Conservation (phyloP, 768 basidiomycete species). For the Coprinopsis sp. region DNA sequence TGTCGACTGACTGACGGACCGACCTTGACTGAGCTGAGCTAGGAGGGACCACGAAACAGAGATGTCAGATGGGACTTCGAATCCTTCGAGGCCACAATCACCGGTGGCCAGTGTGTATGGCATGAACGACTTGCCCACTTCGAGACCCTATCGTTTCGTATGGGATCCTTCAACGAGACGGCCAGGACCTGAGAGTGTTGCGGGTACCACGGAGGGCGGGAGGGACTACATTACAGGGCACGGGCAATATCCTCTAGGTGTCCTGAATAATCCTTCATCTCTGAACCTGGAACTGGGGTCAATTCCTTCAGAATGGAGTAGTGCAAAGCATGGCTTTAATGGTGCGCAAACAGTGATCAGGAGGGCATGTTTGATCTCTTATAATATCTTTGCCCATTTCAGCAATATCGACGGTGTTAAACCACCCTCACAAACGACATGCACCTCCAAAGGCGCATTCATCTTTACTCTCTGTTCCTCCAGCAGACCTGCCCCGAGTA, state of each 20-base stretch:
- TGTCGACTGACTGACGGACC: not conserved
- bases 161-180: constrained; percentile 62
- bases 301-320: constrained; percentile 70
- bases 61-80: constrained; percentile 49
- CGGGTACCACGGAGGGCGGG: constrained; percentile 66
- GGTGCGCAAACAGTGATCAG: constrained; percentile 41
- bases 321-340: constrained; percentile 82
- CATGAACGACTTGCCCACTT: constrained; percentile 33
- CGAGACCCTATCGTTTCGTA: constrained; percentile 66
- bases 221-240: constrained; percentile 57
- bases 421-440: constrained; percentile 80
- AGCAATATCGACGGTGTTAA: constrained; percentile 94
- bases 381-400: constrained; percentile 5
- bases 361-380: constrained; percentile 1
- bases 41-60: not conserved
- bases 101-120: constrained; percentile 42
- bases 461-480: constrained; percentile 62
- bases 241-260: constrained; percentile 35
- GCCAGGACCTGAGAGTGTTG: constrained; percentile 67
- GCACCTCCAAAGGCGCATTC: constrained; percentile 89
- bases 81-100: constrained; percentile 51
- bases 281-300: constrained; percentile 43
- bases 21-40: not conserved
- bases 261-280: constrained; percentile 45
- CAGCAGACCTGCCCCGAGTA: constrained; percentile 76